Percentiles rank a stretch among this genome's conserved stretches.
Evolutionary conservation across 2,329 filamentous ascomycete genomes (phyloP).

Genomic region (Neofusicoccum ribis): DNA sequence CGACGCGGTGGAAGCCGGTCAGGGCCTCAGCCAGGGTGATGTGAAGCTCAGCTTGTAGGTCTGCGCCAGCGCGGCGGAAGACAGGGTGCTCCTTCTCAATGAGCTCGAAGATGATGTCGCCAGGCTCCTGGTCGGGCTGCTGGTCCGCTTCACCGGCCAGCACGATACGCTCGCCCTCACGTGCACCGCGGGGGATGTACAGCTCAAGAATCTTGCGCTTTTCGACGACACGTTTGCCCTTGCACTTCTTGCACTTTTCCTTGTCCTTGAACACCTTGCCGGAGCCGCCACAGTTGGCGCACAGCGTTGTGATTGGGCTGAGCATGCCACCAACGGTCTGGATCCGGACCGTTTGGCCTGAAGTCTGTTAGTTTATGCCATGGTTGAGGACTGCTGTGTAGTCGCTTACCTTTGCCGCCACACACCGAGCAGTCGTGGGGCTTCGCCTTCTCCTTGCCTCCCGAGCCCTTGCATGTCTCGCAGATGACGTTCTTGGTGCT

Average conservation of each 20-base stretch:
- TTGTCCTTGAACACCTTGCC: slow-evolving; percentile 91
- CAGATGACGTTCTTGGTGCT: slow-evolving; percentile 94
- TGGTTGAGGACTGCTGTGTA: neutral
- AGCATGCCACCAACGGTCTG: slow-evolving; percentile 56
- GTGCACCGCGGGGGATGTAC: slow-evolving; percentile 83
- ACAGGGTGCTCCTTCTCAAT: slow-evolving; percentile 77
- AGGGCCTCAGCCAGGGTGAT: slow-evolving; percentile 83
- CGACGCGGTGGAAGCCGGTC: slow-evolving; percentile 84
- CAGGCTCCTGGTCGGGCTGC: slow-evolving; percentile 81
- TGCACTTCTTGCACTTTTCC: slow-evolving; percentile 98
- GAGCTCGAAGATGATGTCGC: slow-evolving; percentile 89
- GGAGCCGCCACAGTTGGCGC: slow-evolving; percentile 80
- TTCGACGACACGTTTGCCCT: slow-evolving; percentile 81
- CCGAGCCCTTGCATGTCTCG: slow-evolving; percentile 79
- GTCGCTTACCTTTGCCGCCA: slow-evolving; percentile 65
- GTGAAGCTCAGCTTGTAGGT: slow-evolving; percentile 78
- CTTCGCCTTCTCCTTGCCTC: slow-evolving; percentile 90
- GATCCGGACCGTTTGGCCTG: slow-evolving; percentile 56
- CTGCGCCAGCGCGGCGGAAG: slow-evolving; percentile 80
- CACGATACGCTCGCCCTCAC: slow-evolving; percentile 82
- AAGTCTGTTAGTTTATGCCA: slow-evolving; percentile 23
- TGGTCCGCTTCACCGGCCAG: slow-evolving; percentile 95
- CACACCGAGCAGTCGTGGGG: slow-evolving; percentile 80
- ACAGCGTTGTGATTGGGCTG: slow-evolving; percentile 70
- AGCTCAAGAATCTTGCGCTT: slow-evolving; percentile 95